These are phyloP conservation scores for Cercophora samala DNA, from an alignment of 495 filamentous ascomycete species.

Conservation along the genomic window DNA sequence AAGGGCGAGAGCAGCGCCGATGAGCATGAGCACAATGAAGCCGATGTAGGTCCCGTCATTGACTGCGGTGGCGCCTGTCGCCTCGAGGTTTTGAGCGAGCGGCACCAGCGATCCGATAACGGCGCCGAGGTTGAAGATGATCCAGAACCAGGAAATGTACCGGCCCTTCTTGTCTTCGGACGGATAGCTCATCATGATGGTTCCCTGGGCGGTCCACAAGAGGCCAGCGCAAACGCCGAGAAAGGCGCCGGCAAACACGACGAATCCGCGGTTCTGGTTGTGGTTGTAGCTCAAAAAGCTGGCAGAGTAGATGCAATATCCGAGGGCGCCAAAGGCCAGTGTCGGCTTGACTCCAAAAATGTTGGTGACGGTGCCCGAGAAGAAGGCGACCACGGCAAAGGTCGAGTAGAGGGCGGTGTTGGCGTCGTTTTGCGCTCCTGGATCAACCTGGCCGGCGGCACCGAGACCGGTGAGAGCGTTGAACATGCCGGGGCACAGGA, in stretches of 20 bases:
- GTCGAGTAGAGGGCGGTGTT: constrained; percentile 74
- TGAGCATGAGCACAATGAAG: constrained; percentile 81
- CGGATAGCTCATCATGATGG: constrained; percentile 95
- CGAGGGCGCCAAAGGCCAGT: constrained; percentile 75
- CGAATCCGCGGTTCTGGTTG: constrained; percentile 69
- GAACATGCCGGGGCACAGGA: constrained; percentile 84
- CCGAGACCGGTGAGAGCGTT: constrained; percentile 76
- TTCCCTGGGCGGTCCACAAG: constrained; percentile 88
- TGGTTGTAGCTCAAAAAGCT: constrained; percentile 81
- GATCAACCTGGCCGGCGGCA: constrained; percentile 66
- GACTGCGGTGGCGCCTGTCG: constrained; percentile 54
- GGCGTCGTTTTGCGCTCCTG: constrained; percentile 62
- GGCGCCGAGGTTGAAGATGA: constrained; percentile 90
- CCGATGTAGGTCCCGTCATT: constrained; percentile 85
- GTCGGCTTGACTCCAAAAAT: constrained; percentile 70
- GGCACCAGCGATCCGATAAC: constrained; percentile 86
- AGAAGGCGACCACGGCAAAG: constrained; percentile 84
- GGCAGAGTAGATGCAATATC: constrained; percentile 80
- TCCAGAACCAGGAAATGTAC: constrained; percentile 90
- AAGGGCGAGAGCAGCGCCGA: constrained; percentile 69
- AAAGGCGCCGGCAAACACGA: constrained; percentile 71
- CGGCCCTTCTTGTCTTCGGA: constrained; percentile 76
- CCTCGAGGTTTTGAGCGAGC: constrained; percentile 75
- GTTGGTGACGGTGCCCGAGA: constrained; percentile 76
- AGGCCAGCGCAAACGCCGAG: constrained; percentile 79